Conservation (phyloP, 1,284 basidiomycete genomes). For the Sparassis latifolia region DNA sequence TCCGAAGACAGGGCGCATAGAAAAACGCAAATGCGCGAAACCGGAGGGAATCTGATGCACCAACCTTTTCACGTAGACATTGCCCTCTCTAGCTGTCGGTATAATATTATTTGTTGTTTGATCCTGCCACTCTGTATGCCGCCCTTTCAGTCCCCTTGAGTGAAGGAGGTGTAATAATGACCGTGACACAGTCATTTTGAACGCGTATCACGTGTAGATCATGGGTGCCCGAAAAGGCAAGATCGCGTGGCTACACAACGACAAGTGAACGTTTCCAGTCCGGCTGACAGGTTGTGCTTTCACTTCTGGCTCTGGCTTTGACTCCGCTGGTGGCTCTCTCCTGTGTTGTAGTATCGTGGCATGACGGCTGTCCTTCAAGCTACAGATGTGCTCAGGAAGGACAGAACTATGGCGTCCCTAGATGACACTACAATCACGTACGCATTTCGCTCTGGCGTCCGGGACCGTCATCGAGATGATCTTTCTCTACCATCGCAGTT, state of each 20-base stretch:
- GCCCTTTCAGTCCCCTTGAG: too few species aligned
- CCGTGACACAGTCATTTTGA: too few species aligned
- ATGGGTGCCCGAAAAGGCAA: slow-evolving; percentile 1
- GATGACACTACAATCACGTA: slow-evolving; percentile 64
- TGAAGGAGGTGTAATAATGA: too few species aligned
- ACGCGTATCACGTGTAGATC: not conserved
- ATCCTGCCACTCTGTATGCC: too few species aligned
- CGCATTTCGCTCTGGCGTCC: slow-evolving; percentile 1
- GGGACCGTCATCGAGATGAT: slow-evolving; percentile 6
- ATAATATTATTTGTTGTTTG: too few species aligned
- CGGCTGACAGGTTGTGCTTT: slow-evolving; percentile 16
- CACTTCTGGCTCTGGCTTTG: slow-evolving; percentile 16
- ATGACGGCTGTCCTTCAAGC: slow-evolving; percentile 66
- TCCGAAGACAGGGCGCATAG: slow-evolving; percentile 72
- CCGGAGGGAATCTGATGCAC: slow-evolving; percentile 44
- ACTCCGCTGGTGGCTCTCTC: slow-evolving; percentile 15
- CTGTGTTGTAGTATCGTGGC: slow-evolving; percentile 24
- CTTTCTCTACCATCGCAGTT: slow-evolving; percentile 29
- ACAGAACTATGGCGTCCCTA: slow-evolving; percentile 46
- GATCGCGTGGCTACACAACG: slow-evolving; percentile 17
- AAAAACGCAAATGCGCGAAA: slow-evolving; percentile 87
- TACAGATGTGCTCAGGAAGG: slow-evolving; percentile 50
- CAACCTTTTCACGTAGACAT: not conserved
- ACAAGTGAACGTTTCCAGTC: slow-evolving; percentile 20
- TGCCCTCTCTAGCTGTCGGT: too few species aligned